These are phyloP conservation scores for Pleurotus salmoneostramineus DNA, from an alignment of 768 basidiomycete genomes.

Conservation along the genomic window DNA sequence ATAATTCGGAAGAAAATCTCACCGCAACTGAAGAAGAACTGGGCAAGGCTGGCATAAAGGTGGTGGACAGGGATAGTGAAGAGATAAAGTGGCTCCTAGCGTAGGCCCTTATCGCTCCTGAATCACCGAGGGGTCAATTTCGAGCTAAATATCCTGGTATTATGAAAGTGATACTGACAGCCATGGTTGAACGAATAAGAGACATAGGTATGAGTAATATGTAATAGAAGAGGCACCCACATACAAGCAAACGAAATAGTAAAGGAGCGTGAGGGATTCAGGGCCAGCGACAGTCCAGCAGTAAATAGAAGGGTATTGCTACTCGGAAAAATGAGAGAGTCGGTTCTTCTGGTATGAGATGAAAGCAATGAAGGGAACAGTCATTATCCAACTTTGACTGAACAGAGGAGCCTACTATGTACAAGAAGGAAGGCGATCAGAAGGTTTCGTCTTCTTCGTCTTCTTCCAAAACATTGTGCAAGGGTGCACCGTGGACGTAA, in stretches of 20 bases:
- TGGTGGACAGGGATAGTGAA: neutral
- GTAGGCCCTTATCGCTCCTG: neutral
- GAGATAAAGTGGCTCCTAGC: neutral
- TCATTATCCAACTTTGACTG: conserved; percentile 6
- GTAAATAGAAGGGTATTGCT: neutral
- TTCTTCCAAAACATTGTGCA: conserved; percentile 84
- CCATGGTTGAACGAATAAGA: neutral
- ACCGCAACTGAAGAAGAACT: neutral
- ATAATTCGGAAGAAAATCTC: conserved; percentile 8
- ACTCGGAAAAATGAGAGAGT: neutral
- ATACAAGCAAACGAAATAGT: neutral
- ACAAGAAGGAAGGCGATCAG: neutral
- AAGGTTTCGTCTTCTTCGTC: conserved; percentile 55
- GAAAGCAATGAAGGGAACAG: neutral
- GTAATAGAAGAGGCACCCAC: conserved; percentile 1
- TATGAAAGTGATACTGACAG: conserved; percentile 3
- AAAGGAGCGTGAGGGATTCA: neutral
- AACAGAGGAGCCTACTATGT: neutral
- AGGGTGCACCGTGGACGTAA: conserved; percentile 80
- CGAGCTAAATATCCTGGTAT: neutral
- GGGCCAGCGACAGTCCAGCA: neutral
- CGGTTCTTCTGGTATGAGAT: neutral
- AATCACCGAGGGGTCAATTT: neutral
- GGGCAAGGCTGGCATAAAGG: neutral
- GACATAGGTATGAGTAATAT: conserved; percentile 7